Evolutionary conservation across 345 rosid species (phyloP).

Genomic region (Pugionium dolabratum): DNA sequence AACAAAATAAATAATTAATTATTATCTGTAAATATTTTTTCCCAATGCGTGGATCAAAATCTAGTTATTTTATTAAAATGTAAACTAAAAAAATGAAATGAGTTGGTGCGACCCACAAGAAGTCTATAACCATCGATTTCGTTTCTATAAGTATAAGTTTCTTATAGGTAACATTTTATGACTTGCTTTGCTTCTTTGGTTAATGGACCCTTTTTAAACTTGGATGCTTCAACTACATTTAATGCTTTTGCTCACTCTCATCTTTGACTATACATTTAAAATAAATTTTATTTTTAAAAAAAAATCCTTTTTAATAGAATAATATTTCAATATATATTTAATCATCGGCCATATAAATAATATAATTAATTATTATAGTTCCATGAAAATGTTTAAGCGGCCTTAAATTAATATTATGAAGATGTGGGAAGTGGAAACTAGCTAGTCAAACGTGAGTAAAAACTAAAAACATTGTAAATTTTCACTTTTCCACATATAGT

Average conservation of each 20-base stretch:
- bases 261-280: not conserved
- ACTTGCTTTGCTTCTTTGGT: conserved; percentile 32
- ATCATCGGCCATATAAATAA: not conserved
- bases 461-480: not conserved
- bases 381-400: not conserved
- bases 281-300: too few species aligned
- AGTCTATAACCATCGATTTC: conserved; percentile 24
- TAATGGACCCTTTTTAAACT: conserved; percentile 33
- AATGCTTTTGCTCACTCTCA: conserved; percentile 13
- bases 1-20: too few species aligned
- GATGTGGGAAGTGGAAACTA: too few species aligned
- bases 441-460: too few species aligned
- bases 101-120: conserved; percentile 36
- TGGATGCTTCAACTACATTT: conserved; percentile 36
- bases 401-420: not conserved
- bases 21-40: too few species aligned
- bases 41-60: too few species aligned
- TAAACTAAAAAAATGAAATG: not conserved
- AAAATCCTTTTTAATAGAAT: not conserved
- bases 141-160: conserved; percentile 29
- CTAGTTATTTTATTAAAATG: not conserved
- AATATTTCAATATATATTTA: not conserved
- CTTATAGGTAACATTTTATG: conserved; percentile 21
- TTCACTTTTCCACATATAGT: not conserved
- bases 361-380: not conserved